Evolutionary conservation across 2,329 filamentous ascomycete species (phyloP).

Genomic region (Alternaria rosae): DNA sequence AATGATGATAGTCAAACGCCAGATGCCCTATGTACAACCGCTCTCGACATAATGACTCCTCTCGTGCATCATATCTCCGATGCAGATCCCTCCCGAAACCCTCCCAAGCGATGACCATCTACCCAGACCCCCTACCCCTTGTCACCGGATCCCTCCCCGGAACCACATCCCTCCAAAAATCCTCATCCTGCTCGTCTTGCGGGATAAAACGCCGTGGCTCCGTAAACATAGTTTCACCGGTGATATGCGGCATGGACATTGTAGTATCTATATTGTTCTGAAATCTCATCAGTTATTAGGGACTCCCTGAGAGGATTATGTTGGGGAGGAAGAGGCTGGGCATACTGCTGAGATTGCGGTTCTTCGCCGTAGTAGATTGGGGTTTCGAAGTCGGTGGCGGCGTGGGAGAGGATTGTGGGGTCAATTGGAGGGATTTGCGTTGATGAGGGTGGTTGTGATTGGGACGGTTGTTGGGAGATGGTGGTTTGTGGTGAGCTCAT

Average conservation of each 20-base stretch:
- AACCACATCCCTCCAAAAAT: slow-evolving; percentile 31
- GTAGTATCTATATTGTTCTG: slow-evolving; percentile 41
- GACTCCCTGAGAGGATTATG: slow-evolving; percentile 10
- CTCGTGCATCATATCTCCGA: not conserved
- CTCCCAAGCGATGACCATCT: too few species aligned
- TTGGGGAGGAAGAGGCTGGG: not conserved
- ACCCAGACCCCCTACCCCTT: slow-evolving; percentile 1
- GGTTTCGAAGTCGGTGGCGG: slow-evolving; percentile 39
- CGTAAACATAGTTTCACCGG: slow-evolving; percentile 11
- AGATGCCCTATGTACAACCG: not conserved
- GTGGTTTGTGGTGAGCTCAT: not conserved
- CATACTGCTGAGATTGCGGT: slow-evolving; percentile 15
- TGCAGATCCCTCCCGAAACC: too few species aligned
- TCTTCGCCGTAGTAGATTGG: slow-evolving; percentile 33
- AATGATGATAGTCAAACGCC: not conserved
- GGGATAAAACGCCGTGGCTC: slow-evolving; percentile 27
- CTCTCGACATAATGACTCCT: not conserved
- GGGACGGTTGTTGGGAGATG: not conserved
- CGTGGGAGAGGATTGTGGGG: slow-evolving; percentile 38
- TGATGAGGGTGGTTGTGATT: not conserved
- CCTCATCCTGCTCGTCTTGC: slow-evolving; percentile 38
- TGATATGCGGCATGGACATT: slow-evolving; percentile 32
- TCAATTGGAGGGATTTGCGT: slow-evolving; percentile 36
- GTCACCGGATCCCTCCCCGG: slow-evolving; percentile 32
- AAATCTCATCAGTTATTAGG: slow-evolving; percentile 38